These are phyloP conservation scores for Sphagnum magellanicum DNA, from an alignment of 228 moss, liverwort and hornwort species.

Conservation along the genomic window DNA sequence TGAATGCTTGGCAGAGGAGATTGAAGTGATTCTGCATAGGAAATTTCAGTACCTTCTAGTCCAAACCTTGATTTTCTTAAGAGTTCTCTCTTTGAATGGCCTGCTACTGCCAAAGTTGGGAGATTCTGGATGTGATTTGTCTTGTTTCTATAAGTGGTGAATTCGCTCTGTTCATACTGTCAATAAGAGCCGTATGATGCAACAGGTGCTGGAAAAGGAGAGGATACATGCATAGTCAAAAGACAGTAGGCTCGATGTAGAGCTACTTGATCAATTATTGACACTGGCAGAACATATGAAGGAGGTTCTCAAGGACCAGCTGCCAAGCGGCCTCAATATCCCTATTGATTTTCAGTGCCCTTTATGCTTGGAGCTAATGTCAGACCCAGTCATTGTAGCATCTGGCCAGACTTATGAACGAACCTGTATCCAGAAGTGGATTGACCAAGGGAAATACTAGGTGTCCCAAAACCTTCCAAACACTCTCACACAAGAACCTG, in stretches of 20 bases:
- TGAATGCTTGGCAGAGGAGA: conserved; percentile 36
- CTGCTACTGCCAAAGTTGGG: too few relatives aligned
- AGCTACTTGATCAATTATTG: conserved; percentile 31
- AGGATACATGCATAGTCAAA: conserved; percentile 27
- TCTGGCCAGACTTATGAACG: conserved; percentile 96
- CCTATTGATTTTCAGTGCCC: conserved; percentile 94
- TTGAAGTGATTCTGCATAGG: conserved; percentile 33
- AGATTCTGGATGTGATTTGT: too few relatives aligned
- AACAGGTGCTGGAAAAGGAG: conserved; percentile 30
- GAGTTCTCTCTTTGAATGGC: too few relatives aligned
- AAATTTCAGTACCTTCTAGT: conserved; percentile 1
- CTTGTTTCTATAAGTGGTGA: neutral
- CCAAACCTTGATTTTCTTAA: too few relatives aligned
- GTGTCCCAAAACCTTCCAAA: conserved; percentile 85
- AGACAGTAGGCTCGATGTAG: conserved; percentile 38
- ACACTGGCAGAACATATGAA: conserved; percentile 38
- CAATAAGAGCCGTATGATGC: neutral
- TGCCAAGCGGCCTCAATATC: conserved; percentile 36
- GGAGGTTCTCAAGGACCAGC: conserved; percentile 28
- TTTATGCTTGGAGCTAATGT: conserved; percentile 91
- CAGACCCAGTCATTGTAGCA: conserved; percentile 91
- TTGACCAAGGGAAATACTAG: conserved; percentile 64
- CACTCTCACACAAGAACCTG: conserved; percentile 69
- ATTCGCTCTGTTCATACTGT: neutral
- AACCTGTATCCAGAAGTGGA: conserved; percentile 86